Base-by-base conservation (phyloP, 306 rosid species). In the Begonia masoniana region DNA sequence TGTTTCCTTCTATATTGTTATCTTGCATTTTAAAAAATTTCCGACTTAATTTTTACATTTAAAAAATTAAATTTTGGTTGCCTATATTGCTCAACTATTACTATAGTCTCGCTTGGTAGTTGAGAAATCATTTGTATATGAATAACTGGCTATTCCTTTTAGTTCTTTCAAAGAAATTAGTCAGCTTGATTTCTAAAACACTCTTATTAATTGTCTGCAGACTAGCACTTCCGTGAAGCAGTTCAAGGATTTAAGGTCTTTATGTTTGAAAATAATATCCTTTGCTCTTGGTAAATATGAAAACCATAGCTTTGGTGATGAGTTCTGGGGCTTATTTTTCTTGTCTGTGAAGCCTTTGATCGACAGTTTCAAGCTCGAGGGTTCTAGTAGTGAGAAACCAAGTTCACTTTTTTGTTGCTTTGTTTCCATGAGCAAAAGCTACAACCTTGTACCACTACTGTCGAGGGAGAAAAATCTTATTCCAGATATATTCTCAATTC, bases 391-490 rank as follows among this genome's bases (percentile, higher is more conserved):
- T 69, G 88, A 85, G 77, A 91, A 82, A 57, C 97, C 97, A 43
- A 85, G 97, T 75, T 80, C 95, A 5, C 85, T 91, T 55, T 76
- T 85, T 36, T 81, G 94, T 69, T 82, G 97, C 76, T 91, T 91
- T 81, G 60, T 78, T 68, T 80, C 85, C 62, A 83, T 91, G 97
- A 80, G 85, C 59, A 76, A 76, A 77, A 81, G 75, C 81, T 60
- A 71, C 66, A 91, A 68, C 54, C 84, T 83, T 24, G 80, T 73
- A 39, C 68, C 79, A 24, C 66, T 80, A 36, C 73, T 91, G 60
- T 62, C 61, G 63, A 59, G 75, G 73, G 77, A 86, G 60, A 74
- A 64, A 57, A 81, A 71, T 60, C 94, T 91, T 47, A 73, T 91
- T 50, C 83, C 94, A 47, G 92, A 85, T 74, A 85, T 91, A 58